Conservation (phyloP, 2,329 filamentous ascomycete species). For the Fusarium hainanense region DNA sequence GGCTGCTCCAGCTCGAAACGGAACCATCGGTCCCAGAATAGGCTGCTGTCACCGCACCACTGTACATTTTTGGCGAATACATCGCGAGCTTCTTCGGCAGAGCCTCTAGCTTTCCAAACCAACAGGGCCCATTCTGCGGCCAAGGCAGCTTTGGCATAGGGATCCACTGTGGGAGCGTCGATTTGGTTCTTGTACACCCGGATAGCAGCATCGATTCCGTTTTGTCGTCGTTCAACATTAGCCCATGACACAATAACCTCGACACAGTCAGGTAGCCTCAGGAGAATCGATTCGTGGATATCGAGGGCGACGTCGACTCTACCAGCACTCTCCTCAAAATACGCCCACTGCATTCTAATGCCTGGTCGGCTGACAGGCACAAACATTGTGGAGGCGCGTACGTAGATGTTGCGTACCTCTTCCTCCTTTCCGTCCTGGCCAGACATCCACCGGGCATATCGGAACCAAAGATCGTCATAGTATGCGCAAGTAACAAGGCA, state of each 20-base stretch:
- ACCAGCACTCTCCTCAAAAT: constrained; percentile 89
- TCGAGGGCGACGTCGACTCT: constrained; percentile 82
- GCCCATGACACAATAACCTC: constrained; percentile 91
- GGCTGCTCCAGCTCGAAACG: constrained; percentile 90
- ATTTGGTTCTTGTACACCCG: constrained; percentile 85
- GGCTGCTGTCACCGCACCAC: constrained; percentile 84
- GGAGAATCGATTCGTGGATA: constrained; percentile 84
- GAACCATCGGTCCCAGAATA: constrained; percentile 92
- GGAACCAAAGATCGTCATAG: constrained; percentile 98
- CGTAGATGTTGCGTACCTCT: constrained; percentile 91
- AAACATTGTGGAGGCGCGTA: constrained; percentile 84
- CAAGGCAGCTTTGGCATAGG: constrained; percentile 85
- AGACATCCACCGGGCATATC: constrained; percentile 96
- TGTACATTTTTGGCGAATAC: constrained; percentile 86
- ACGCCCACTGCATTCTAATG: constrained; percentile 89
- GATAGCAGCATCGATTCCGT: constrained; percentile 85
- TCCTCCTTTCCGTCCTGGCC: constrained; percentile 84
- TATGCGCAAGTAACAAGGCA: constrained; percentile 92
- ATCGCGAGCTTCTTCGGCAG: constrained; percentile 81
- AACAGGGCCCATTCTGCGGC: constrained; percentile 90
- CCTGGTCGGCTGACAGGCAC: constrained; percentile 87
- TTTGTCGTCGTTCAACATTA: constrained; percentile 85
- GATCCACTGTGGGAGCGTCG: constrained; percentile 75
- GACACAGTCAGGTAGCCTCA: constrained; percentile 80
- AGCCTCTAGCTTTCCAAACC: constrained; percentile 88